Base-by-base conservation (phyloP, 2,329 filamentous ascomycete genomes). In the Alternaria infectoria region DNA sequence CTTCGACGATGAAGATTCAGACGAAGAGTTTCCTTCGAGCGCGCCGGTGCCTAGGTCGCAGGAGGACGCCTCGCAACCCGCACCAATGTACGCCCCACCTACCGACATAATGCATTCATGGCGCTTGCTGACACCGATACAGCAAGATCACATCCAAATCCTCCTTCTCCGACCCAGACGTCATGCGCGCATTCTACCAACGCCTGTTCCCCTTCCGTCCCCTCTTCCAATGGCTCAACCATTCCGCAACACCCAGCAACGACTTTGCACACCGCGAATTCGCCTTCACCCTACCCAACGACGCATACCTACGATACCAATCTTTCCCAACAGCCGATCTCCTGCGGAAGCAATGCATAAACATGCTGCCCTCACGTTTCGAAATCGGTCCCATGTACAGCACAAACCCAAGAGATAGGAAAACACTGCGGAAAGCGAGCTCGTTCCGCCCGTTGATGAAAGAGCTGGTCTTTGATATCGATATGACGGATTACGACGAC, bases 341-440 rank as follows among this genome's bases (percentile, higher is more conserved):
- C 79, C 88, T 99, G 45, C 93, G 94, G 36, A 97, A 97, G 81
- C 93, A 97, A 72, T 93, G 97, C 58, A 85, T 99, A 5, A 89
- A 90, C 47, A 88, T 95, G 70, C 93, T 96, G 75, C 96, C 96
- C 4, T 92, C 92, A 2, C 93, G 96, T 81, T 98, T 99, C 83
- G 96, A 99, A 84, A 98, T 99, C 73, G 96, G 96, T 1, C 96
- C 96, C n/a, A 91, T 97, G 52, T 99, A 99, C 83, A 93, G 87
- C 56, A 91, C 93, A 50, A 97, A 98, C 78, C 96, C 96, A 1
- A 91, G 93, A 72, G 96, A 99, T 74, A 90, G 95, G 74, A 99
- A 98, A 82, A 90, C 90, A 0, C 81, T 98, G 32, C 89, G 91
- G 57, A 95, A 93, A 79, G 87, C 90, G 36, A 88, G 89, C 51